Evolutionary conservation across 2,329 filamentous ascomycete genomes (phyloP).

Genomic region (Scytalidium sp.): DNA sequence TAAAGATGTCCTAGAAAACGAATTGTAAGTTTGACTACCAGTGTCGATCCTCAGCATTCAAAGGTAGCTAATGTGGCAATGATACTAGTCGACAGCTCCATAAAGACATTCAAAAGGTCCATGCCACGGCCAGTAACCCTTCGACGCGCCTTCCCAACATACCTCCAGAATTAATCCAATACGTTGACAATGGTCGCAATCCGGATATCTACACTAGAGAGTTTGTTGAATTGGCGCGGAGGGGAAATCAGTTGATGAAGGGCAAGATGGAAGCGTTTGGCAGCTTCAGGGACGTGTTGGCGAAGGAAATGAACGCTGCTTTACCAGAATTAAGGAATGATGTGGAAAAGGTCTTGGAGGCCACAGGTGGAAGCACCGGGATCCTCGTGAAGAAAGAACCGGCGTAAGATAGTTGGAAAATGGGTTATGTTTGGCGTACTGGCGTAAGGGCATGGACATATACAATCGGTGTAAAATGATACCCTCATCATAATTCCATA

Average conservation of each 20-base stretch:
- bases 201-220: conserved; percentile 73
- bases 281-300: conserved; percentile 59
- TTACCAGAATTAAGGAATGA: conserved; percentile 28
- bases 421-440: too few species aligned
- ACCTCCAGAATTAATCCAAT: conserved; percentile 62
- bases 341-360: conserved; percentile 21
- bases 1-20: conserved; percentile 52
- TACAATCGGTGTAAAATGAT: too few species aligned
- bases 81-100: conserved; percentile 40
- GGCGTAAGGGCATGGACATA: too few species aligned
- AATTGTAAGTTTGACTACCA: conserved; percentile 37
- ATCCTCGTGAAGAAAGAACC: conserved; percentile 2
- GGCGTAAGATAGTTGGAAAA: background rate
- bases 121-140: conserved; percentile 38
- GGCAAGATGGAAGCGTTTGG: conserved; percentile 63
- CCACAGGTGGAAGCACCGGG: conserved; percentile 17
- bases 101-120: conserved; percentile 35
- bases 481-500: too few species aligned
- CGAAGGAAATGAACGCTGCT: conserved; percentile 31
- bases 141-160: conserved; percentile 44
- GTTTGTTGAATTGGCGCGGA: conserved; percentile 66
- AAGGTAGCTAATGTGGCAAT: too few species aligned
- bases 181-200: conserved; percentile 70
- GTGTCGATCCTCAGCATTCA: too few species aligned
- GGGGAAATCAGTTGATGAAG: conserved; percentile 64